phyloP scores from a whole-genome alignment of 139 green algal species.

The Nannochloris sp. region DNA sequence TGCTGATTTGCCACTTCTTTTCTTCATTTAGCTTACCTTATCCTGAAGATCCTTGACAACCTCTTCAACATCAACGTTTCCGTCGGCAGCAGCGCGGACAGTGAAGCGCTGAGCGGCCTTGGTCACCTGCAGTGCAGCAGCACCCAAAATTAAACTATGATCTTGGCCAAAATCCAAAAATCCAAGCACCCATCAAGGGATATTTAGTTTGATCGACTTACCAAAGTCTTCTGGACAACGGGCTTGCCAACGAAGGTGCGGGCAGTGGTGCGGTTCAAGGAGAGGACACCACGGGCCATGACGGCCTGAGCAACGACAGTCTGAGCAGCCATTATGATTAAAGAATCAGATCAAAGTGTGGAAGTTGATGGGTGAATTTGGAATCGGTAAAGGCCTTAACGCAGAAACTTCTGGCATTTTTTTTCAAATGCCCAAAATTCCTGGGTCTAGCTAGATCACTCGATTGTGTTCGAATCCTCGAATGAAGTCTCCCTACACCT shows the following conservation, averaged over 20 bases:
- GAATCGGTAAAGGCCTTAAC: neutral
- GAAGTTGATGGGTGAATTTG: neutral
- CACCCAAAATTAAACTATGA: neutral
- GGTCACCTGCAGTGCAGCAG: conserved; percentile 12
- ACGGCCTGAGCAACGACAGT: neutral
- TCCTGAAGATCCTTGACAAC: conserved; percentile 68
- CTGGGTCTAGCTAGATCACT: too few species aligned
- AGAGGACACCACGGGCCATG: neutral
- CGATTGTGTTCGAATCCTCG: neutral
- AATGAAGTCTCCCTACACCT: neutral
- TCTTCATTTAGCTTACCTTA: conserved; percentile 63
- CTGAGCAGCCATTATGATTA: neutral
- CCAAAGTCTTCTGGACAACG: neutral
- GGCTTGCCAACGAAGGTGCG: neutral
- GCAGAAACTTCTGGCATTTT: neutral
- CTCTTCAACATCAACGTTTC: conserved; percentile 47
- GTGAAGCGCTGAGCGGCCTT: neutral
- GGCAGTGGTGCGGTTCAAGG: neutral
- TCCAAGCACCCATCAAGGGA: too few species aligned
- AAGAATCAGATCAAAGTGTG: neutral
- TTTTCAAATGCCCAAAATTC: neutral
- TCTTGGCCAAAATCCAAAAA: neutral
- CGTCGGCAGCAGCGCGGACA: conserved; percentile 14
- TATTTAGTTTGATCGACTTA: neutral
- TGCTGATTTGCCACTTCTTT: too few species aligned